These are phyloP conservation scores for Glycine latifolia DNA, from an alignment of 306 rosid genomes.

Conservation along the genomic window DNA sequence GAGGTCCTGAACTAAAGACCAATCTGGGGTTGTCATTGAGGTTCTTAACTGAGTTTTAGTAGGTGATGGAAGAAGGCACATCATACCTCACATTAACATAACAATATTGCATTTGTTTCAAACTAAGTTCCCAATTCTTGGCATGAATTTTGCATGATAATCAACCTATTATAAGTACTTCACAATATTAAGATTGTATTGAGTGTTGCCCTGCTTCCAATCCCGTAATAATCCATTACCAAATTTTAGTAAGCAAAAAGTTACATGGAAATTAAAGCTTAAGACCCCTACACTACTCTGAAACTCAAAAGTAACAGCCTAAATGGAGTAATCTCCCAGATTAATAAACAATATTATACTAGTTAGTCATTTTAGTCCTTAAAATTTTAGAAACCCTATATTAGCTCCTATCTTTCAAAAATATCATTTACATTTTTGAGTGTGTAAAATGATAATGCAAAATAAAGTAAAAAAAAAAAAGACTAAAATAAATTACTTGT, in stretches of 20 bases:
- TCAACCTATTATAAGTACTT: not conserved
- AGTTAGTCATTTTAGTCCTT: too few species aligned
- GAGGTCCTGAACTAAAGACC: not conserved
- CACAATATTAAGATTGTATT: not conserved
- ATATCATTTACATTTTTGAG: not conserved
- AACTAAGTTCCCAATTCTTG: constrained; percentile 24
- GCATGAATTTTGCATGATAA: constrained; percentile 27
- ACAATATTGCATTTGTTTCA: constrained; percentile 14
- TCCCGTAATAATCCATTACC: not conserved
- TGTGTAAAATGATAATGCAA: too few species aligned
- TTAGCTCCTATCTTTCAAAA: not conserved
- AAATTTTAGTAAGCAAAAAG: too few species aligned
- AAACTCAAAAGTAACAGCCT: too few species aligned
- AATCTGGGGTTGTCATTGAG: not conserved
- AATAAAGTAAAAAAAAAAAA: not conserved
- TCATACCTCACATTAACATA: not conserved
- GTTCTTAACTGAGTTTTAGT: not conserved
- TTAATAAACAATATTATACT: too few species aligned
- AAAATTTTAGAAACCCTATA: too few species aligned
- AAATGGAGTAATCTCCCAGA: too few species aligned
- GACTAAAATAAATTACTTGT: not conserved
- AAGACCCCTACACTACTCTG: too few species aligned
- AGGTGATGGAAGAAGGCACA: not conserved
- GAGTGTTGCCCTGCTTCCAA: not conserved
- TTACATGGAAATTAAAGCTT: too few species aligned